Percentiles rank a stretch among this genome's conserved stretches.
Evolutionary conservation across 2,329 filamentous ascomycete genomes (phyloP).

Genomic region (Neofusicoccum kwambonambiense): DNA sequence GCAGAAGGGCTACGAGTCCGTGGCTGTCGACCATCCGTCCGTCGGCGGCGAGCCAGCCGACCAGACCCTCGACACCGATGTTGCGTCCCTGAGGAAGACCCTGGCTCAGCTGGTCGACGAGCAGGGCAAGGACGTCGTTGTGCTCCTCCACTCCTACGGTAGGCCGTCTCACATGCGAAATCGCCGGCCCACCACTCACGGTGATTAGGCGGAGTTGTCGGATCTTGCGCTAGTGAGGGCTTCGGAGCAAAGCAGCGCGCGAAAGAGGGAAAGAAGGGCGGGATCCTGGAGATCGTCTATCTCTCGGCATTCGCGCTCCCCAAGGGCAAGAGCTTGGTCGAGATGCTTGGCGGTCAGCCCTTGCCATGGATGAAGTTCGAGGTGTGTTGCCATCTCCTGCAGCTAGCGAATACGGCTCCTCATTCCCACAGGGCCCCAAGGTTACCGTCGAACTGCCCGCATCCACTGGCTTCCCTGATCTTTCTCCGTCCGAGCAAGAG

Average conservation of each 20-base stretch:
- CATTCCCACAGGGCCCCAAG: neutral
- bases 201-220: slow-evolving; percentile 7
- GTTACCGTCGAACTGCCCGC: neutral
- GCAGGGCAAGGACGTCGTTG: slow-evolving; percentile 4
- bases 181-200: neutral
- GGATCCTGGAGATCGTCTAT: slow-evolving; percentile 8
- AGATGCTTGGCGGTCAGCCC: slow-evolving; percentile 14
- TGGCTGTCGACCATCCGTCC: slow-evolving; percentile 14
- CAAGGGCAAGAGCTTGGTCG: slow-evolving; percentile 9
- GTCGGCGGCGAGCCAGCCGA: slow-evolving; percentile 2
- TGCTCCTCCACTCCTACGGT: slow-evolving; percentile 14
- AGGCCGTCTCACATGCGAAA: neutral
- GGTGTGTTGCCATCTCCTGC: neutral
- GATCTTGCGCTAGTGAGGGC: slow-evolving; percentile 14
- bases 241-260: slow-evolving; percentile 5
- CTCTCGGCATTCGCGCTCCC: slow-evolving; percentile 11
- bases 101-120: neutral
- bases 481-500: slow-evolving; percentile 5
- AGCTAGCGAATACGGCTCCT: neutral
- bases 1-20: slow-evolving; percentile 6
- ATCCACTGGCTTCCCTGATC: neutral
- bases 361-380: slow-evolving; percentile 8
- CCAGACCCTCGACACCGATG: slow-evolving; percentile 10
- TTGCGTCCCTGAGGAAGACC: neutral
- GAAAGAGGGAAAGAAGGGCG: slow-evolving; percentile 2